Conservation (phyloP, 2,329 filamentous ascomycete species). For the Alternaria triticimaculans region DNA sequence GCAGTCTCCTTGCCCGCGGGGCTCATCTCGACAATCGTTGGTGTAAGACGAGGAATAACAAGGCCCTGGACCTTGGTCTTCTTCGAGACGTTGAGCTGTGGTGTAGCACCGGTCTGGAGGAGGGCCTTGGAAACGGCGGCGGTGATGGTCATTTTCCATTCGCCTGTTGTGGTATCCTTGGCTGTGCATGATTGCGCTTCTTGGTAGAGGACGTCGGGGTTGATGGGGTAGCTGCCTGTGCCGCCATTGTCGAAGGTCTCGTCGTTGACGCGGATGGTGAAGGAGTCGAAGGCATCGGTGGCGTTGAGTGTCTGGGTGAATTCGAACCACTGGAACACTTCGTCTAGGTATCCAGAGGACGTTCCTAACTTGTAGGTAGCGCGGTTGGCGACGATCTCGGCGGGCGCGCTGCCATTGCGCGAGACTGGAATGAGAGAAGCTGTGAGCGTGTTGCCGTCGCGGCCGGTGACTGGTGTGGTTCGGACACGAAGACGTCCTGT, state of each 20-base stretch:
- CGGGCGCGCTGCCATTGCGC: neutral
- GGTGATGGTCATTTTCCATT: constrained; percentile 1
- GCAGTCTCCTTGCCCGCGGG: neutral
- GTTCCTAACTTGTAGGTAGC: neutral
- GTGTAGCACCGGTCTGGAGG: neutral
- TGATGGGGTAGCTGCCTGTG: constrained; percentile 11
- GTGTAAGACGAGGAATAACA: constrained; percentile 1
- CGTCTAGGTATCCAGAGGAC: constrained; percentile 10
- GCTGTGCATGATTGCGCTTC: constrained; percentile 1
- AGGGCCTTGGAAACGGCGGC: constrained; percentile 8
- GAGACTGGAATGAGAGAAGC: constrained; percentile 3
- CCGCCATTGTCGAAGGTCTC: constrained; percentile 13
- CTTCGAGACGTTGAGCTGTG: constrained; percentile 1
- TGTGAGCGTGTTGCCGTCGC: constrained; percentile 2
- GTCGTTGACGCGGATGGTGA: constrained; percentile 12
- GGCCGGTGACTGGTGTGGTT: constrained; percentile 10
- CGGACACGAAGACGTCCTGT: constrained; percentile 26
- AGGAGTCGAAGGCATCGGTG: constrained; percentile 2
- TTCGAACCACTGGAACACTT: constrained; percentile 13
- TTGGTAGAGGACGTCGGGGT: constrained; percentile 11
- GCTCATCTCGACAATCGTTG: neutral
- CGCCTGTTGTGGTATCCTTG: neutral
- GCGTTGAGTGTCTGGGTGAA: constrained; percentile 3
- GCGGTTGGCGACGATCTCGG: neutral
- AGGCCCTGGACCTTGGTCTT: neutral